Percentiles rank a stretch among this genome's conserved stretches.
These are phyloP conservation scores for Penicillium silybi DNA, from an alignment of 495 filamentous ascomycete species.

Conservation along the genomic window DNA sequence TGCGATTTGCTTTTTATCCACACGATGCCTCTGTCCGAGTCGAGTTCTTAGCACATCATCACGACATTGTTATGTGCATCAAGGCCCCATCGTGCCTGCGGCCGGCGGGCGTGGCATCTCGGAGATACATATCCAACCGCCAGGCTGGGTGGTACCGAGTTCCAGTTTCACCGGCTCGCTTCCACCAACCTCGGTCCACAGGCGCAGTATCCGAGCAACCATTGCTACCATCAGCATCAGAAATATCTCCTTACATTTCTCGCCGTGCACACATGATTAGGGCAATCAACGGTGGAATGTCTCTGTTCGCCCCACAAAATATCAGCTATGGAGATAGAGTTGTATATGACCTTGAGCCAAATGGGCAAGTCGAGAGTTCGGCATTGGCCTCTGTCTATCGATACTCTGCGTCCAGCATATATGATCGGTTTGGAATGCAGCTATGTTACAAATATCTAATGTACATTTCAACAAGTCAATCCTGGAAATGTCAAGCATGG, in stretches of 20 bases:
- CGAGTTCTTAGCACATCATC: not conserved
- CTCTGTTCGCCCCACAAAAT: not conserved
- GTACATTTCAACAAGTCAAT: not conserved
- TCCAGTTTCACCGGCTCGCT: not conserved
- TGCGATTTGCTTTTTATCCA: not conserved
- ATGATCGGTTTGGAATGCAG: not conserved
- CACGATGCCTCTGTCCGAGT: not conserved
- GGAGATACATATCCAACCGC: not conserved
- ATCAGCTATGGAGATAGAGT: not conserved
- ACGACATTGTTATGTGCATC: not conserved
- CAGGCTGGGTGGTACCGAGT: not conserved
- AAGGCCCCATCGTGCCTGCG: not conserved
- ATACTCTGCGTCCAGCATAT: not conserved
- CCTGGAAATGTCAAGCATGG: not conserved
- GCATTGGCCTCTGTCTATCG: not conserved
- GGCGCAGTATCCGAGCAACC: not conserved
- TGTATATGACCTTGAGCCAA: not conserved
- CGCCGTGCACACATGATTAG: not conserved
- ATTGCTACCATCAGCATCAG: not conserved
- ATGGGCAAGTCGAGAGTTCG: not conserved
- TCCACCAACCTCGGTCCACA: not conserved
- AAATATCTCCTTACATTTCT: not conserved
- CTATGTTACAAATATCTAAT: conserved; percentile 5
- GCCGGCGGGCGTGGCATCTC: not conserved
- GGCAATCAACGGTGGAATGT: not conserved